Percentiles rank a stretch among this genome's conserved stretches.
These are phyloP conservation scores for Rachicladosporium sp. DNA, from an alignment of 2,329 filamentous ascomycete species.

Conservation along the genomic window DNA sequence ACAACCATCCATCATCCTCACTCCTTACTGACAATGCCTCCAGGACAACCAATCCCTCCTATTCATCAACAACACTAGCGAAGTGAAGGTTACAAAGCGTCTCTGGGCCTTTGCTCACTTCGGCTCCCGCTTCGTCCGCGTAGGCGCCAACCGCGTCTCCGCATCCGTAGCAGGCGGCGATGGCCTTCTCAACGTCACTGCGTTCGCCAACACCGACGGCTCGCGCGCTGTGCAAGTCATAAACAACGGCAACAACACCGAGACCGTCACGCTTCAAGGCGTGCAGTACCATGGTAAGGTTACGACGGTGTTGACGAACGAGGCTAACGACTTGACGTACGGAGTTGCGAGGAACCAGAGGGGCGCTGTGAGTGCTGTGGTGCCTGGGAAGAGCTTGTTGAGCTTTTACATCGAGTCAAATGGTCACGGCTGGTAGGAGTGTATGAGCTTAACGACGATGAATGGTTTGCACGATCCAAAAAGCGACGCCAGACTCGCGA, in stretches of 20 bases:
- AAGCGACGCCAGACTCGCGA: too few relatives aligned
- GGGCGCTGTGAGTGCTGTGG: slow-evolving; percentile 2
- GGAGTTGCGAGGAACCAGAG: slow-evolving; percentile 4
- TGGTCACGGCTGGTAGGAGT: too few relatives aligned
- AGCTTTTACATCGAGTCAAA: not conserved
- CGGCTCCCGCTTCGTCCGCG: slow-evolving; percentile 24
- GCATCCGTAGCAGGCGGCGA: slow-evolving; percentile 16
- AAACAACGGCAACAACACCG: slow-evolving; percentile 17
- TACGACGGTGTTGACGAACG: slow-evolving; percentile 9
- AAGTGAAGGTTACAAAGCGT: slow-evolving; percentile 22
- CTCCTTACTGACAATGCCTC: not conserved
- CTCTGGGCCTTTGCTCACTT: slow-evolving; percentile 33
- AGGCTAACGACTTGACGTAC: slow-evolving; percentile 9
- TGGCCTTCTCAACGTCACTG: slow-evolving; percentile 20
- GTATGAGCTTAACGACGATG: too few relatives aligned
- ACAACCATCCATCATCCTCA: not conserved
- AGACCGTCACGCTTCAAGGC: slow-evolving; percentile 10
- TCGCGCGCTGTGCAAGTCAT: slow-evolving; percentile 26
- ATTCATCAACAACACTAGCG: slow-evolving; percentile 21
- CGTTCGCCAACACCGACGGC: slow-evolving; percentile 24
- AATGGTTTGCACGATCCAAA: too few relatives aligned
- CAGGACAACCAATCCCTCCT: slow-evolving; percentile 24
- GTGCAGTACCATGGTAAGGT: slow-evolving; percentile 1
- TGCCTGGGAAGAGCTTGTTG: slow-evolving; percentile 3
- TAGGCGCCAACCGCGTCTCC: slow-evolving; percentile 26